Conservation (phyloP, 345 rosid species). For the Trapa bicornis region DNA sequence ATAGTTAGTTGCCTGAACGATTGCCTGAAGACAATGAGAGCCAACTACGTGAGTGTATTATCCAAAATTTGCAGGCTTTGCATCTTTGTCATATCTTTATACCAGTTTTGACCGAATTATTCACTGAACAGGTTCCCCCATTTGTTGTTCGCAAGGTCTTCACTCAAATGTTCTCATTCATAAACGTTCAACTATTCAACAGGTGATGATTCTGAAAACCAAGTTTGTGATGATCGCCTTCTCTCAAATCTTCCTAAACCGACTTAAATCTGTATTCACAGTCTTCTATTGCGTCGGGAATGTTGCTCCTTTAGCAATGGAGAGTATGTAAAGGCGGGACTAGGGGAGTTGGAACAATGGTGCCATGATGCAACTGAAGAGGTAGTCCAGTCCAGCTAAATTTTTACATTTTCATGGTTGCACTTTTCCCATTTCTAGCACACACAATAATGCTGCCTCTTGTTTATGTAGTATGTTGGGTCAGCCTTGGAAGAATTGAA, state of each 20-base stretch:
- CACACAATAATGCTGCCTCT: background rate
- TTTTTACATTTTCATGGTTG: slow-evolving; percentile 4
- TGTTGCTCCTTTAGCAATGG: slow-evolving; percentile 99
- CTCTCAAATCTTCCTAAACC: background rate
- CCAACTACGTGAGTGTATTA: slow-evolving; percentile 57
- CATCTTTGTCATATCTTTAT: background rate
- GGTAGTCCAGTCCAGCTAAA: slow-evolving; percentile 20
- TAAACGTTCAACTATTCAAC: slow-evolving; percentile 90
- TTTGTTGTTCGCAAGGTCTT: slow-evolving; percentile 69
- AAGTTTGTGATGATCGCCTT: background rate
- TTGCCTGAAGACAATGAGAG: slow-evolving; percentile 71
- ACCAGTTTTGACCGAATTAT: background rate
- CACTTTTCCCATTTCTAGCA: slow-evolving; percentile 3
- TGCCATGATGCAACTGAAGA: slow-evolving; percentile 73
- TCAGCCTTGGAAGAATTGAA: slow-evolving; percentile 83
- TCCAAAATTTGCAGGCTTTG: background rate
- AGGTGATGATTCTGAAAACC: slow-evolving; percentile 35
- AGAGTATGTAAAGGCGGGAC: slow-evolving; percentile 83
- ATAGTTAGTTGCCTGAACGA: slow-evolving; percentile 63
- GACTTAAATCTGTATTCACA: slow-evolving; percentile 16
- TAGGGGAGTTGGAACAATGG: slow-evolving; percentile 89
- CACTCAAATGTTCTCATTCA: slow-evolving; percentile 81
- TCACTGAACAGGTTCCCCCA: slow-evolving; percentile 59
- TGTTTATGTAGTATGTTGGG: slow-evolving; percentile 57
- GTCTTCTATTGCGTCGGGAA: slow-evolving; percentile 91